Evolutionary conservation across 73 alveolate genomes (phyloP).

Genomic region (Loxodes magnus): DNA sequence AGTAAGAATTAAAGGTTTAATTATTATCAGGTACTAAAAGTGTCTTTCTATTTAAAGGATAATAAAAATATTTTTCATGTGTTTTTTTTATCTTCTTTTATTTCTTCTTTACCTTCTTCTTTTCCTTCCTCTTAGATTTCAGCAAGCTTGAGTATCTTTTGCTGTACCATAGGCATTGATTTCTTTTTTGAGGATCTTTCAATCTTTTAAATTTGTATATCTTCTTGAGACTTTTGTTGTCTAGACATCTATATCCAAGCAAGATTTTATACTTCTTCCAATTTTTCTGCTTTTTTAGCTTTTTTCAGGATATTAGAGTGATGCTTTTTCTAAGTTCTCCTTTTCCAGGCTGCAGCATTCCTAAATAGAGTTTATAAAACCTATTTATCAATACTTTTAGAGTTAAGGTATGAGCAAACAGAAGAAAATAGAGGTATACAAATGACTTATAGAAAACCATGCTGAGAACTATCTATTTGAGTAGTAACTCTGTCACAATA

Average conservation of each 20-base stretch:
- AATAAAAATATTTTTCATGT: neutral
- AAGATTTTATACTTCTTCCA: neutral
- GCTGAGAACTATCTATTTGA: slow-evolving; percentile 33
- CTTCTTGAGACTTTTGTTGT: no score
- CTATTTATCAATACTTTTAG: neutral
- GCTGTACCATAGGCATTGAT: no score
- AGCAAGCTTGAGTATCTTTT: no score
- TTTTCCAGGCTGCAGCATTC: neutral
- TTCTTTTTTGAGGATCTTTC: no score
- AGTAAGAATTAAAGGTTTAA: no score
- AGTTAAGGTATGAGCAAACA: neutral
- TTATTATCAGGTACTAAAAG: no score
- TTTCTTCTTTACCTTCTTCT: no score
- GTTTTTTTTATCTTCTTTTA: neutral
- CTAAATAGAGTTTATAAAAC: neutral
- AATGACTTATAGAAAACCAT: slow-evolving; percentile 36
- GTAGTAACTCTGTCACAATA: slow-evolving; percentile 46
- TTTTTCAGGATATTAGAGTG: neutral
- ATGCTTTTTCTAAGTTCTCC: neutral
- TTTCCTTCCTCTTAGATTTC: no score
- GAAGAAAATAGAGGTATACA: slow-evolving; percentile 18
- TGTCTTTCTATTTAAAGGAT: neutral
- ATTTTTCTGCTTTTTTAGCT: neutral
- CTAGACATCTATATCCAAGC: no score
- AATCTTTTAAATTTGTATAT: no score